A percentile compares a stretch with the other conserved stretches of the same genome.
These are phyloP conservation scores for Ilyonectria sp. DNA, from an alignment of 2,329 filamentous ascomycete genomes.

Conservation along the genomic window DNA sequence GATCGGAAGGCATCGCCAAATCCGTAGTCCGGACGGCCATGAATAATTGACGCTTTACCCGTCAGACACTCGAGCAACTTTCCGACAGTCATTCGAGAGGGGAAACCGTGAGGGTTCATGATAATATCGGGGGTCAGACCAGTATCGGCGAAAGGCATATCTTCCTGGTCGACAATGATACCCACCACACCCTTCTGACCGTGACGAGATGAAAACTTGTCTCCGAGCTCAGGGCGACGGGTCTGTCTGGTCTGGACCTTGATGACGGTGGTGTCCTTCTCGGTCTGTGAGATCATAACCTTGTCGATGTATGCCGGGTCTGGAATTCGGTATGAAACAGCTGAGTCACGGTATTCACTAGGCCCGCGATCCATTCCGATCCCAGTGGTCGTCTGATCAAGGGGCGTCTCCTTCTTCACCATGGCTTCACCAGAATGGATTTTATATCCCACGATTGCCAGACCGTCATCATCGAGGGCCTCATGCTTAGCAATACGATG, in stretches of 20 bases:
- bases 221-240: slow-evolving; percentile 91
- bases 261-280: slow-evolving; percentile 87
- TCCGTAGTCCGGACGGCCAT: slow-evolving; percentile 90
- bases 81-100: slow-evolving; percentile 98
- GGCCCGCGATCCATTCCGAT: slow-evolving; percentile 77
- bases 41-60: slow-evolving; percentile 91
- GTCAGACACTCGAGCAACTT: slow-evolving; percentile 97
- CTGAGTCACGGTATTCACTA: slow-evolving; percentile 76
- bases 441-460: slow-evolving; percentile 88
- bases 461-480: slow-evolving; percentile 85
- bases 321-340: slow-evolving; percentile 84
- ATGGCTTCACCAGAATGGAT: slow-evolving; percentile 87
- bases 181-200: slow-evolving; percentile 98
- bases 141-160: slow-evolving; percentile 94
- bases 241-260: slow-evolving; percentile 98
- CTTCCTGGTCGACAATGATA: slow-evolving; percentile 95
- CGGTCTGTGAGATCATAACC: slow-evolving; percentile 92
- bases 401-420: slow-evolving; percentile 89
- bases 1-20: slow-evolving; percentile 85
- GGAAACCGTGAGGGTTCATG: slow-evolving; percentile 99
- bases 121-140: slow-evolving; percentile 98
- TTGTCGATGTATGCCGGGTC: slow-evolving; percentile 96
- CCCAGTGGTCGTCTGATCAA: slow-evolving; percentile 81
- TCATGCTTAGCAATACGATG: slow-evolving; percentile 77
- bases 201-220: slow-evolving; percentile 99